These are phyloP conservation scores for Alternaria gaisen DNA, from an alignment of 2,329 filamentous ascomycete genomes.

Conservation along the genomic window DNA sequence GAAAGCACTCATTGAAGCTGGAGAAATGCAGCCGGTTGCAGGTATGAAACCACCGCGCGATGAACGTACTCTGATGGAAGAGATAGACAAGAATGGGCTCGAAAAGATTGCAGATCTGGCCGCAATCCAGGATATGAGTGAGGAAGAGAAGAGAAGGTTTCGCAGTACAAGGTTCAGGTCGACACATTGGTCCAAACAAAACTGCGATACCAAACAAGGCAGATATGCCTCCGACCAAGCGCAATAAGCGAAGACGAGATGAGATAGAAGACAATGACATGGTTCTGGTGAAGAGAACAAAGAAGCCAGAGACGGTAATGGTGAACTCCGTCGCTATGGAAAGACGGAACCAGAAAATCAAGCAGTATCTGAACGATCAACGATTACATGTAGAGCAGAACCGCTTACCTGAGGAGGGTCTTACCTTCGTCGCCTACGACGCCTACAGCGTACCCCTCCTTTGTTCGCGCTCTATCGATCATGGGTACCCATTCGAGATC, in stretches of 20 bases:
- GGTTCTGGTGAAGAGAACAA: not conserved
- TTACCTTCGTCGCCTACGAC: constrained; percentile 14
- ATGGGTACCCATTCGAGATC: not conserved
- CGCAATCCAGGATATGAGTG: not conserved
- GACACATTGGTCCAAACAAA: not conserved
- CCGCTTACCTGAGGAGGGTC: constrained; percentile 5
- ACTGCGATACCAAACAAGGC: not conserved
- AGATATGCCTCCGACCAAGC: not conserved
- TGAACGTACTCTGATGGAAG: not conserved
- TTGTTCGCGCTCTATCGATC: constrained; percentile 16
- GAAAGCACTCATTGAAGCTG: not conserved
- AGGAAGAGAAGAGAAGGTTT: constrained; percentile 4
- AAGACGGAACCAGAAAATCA: not conserved
- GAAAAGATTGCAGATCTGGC: not conserved
- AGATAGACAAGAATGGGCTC: not conserved
- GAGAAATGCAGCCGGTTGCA: not conserved
- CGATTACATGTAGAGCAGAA: not conserved
- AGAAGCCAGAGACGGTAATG: not conserved
- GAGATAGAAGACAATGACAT: not conserved
- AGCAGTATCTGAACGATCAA: not conserved
- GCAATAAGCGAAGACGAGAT: not conserved
- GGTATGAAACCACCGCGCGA: not conserved
- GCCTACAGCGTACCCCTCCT: constrained; percentile 27
- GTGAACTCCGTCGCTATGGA: not conserved
- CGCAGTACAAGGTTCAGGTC: not conserved